A percentile compares a stretch with the other conserved stretches of the same genome.
Evolutionary conservation across 352 stramenopile species (phyloP).

Genomic region (Elongisporangium undulatum): DNA sequence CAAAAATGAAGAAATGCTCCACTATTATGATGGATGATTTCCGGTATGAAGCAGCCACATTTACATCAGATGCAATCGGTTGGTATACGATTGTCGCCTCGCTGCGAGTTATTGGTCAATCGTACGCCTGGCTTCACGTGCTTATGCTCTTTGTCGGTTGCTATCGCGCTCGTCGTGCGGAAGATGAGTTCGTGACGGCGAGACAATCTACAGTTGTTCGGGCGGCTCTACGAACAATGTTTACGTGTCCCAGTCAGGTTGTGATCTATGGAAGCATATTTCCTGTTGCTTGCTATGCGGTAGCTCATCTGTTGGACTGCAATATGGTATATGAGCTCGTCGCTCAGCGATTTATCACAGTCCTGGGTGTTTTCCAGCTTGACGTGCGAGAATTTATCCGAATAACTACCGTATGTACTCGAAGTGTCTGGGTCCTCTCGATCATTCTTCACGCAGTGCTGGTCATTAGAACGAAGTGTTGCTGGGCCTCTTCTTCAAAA

Average conservation of each 20-base stretch:
- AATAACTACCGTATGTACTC: conserved; percentile 8
- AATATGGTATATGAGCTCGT: conserved; percentile 21
- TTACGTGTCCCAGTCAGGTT: conserved; percentile 44
- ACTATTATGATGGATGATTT: too few relatives aligned
- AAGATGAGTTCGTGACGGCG: background rate
- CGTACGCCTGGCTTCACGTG: conserved; percentile 43
- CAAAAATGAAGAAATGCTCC: too few relatives aligned
- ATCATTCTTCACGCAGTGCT: conserved; percentile 11
- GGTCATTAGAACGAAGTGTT: conserved; percentile 1
- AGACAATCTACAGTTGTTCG: background rate
- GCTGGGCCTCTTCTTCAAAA: conserved; percentile 6
- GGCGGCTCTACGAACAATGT: conserved; percentile 11
- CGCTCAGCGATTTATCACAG: too few relatives aligned
- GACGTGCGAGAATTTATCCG: too few relatives aligned
- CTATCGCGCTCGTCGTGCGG: conserved; percentile 8
- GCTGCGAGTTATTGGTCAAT: conserved; percentile 26
- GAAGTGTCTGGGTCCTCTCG: conserved; percentile 12
- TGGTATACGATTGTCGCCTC: conserved; percentile 23
- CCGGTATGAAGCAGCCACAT: too few relatives aligned
- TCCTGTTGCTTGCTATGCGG: conserved; percentile 27
- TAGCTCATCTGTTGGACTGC: conserved; percentile 33
- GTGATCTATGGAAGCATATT: conserved; percentile 49
- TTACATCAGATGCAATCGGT: conserved; percentile 13
- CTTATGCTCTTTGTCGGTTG: conserved; percentile 22
- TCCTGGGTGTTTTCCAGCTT: too few relatives aligned